Percentiles rank a stretch among this genome's conserved stretches.
These are phyloP conservation scores for Cryptococcus deneoformans DNA, from an alignment of 1,284 basidiomycete species.

Conservation along the genomic window DNA sequence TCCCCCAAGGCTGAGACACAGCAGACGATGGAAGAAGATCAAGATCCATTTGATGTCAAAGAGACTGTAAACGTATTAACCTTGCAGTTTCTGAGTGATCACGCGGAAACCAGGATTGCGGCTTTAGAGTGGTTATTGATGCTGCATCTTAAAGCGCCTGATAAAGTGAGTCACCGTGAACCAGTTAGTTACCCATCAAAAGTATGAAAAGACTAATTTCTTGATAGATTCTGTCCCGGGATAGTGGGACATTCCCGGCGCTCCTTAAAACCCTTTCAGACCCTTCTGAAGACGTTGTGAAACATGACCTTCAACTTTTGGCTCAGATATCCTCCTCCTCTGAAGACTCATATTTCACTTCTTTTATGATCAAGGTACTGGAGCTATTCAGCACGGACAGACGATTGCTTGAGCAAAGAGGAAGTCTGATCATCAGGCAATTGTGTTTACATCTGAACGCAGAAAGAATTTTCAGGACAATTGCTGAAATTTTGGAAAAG, in stretches of 20 bases:
- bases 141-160: constrained; percentile 96
- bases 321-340: constrained; percentile 90
- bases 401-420: constrained; percentile 82
- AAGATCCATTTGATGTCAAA: constrained; percentile 88
- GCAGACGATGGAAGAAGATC: constrained; percentile 42
- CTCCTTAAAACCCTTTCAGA: constrained; percentile 95
- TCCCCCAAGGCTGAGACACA: not conserved
- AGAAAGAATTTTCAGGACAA: constrained; percentile 91
- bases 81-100: constrained; percentile 91
- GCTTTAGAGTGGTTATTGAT: constrained; percentile 98
- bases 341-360: constrained; percentile 92
- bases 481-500: constrained; percentile 96
- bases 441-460: constrained; percentile 92
- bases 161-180: constrained; percentile 60
- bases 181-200: not conserved
- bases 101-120: constrained; percentile 92
- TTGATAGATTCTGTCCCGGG: constrained; percentile 81
- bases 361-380: constrained; percentile 92
- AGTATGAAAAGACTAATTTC: not conserved
- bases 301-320: constrained; percentile 90
- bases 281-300: constrained; percentile 94
- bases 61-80: constrained; percentile 89
- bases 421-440: constrained; percentile 94
- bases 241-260: constrained; percentile 94
- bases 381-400: constrained; percentile 95